Base-by-base conservation (phyloP, 257 asterid species). In the Eustoma russellianum region DNA sequence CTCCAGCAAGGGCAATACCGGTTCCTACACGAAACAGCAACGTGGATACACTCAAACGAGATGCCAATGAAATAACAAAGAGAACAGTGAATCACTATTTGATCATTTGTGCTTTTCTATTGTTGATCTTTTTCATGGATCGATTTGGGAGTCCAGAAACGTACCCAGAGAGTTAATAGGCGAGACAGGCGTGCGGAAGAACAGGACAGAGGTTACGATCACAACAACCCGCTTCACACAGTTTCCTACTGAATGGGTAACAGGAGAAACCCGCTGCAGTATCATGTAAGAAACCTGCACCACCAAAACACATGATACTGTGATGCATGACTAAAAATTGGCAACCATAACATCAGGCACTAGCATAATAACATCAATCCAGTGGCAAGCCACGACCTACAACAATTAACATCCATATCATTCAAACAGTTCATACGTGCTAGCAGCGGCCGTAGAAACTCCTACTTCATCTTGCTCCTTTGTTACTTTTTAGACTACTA, bases 201-300 rank as follows among this genome's bases (percentile, higher is more conserved):
- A 83, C 67, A 90, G 69, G 53, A 90, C 96, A 7, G 98, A 83
- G 10, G 91, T 62, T 53, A 90, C 96, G 9, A 90, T 90, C 55
- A 86, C 96, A 55, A 83, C 98, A 60, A 86, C 96, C 33, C 96
- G 85, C 76, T 90, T 90, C 45, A 83, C 95, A 43, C 95, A 86
- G 77, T 90, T 90, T 46, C 89, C 94, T 13, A 90, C 96, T 4
- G 98, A 86, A 64, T 90, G 98, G n/a, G 95, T 86, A 43, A 90
- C 87, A 11, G 95, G 98, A 14, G 96, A 90, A 46, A 86, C 95
- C 38, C 96, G 86, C 73, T 83, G 91, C 77, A 90, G 65, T 67
- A 90, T 81, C 96, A 86, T 90, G 79, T 86, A 90, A 12, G 98
- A 75, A 49, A 90, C 91, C 94, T 90, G 88, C 70, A 62, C 43